Conservation (phyloP, 139 green algal genomes). For the Micractinium sp. region DNA sequence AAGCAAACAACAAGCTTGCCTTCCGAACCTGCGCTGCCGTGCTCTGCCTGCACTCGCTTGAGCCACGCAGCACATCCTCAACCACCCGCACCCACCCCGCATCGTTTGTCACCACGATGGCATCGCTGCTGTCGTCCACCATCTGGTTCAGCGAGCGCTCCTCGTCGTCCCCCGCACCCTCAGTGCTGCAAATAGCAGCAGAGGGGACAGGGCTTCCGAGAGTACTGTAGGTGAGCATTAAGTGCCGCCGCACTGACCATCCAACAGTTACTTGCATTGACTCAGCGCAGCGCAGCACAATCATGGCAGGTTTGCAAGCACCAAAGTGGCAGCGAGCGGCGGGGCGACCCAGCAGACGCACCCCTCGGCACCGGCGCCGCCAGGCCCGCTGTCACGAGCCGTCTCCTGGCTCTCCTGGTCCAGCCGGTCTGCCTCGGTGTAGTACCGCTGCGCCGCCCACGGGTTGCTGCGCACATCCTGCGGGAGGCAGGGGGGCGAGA, state of each 20-base stretch:
- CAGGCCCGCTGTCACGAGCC: not conserved
- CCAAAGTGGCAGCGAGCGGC: no score
- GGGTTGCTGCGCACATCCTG: slow-evolving; percentile 51
- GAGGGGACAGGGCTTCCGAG: not conserved
- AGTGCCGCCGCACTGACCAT: no score
- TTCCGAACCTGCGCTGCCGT: not conserved
- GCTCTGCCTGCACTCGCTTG: no score
- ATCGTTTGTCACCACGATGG: slow-evolving; percentile 16
- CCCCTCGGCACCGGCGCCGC: not conserved
- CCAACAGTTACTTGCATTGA: no score
- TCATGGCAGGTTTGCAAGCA: no score
- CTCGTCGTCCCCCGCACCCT: not conserved
- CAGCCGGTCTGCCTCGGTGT: slow-evolving; percentile 1
- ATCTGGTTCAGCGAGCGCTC: slow-evolving; percentile 35
- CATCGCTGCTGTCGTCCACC: slow-evolving; percentile 49
- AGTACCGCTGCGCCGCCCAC: slow-evolving; percentile 44
- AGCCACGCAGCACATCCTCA: not conserved
- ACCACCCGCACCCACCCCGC: not conserved
- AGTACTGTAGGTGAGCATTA: no score
- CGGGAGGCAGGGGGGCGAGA: not conserved
- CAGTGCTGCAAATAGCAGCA: not conserved
- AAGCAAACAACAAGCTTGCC: not conserved
- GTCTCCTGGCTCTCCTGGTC: not conserved
- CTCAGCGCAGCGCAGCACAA: no score
- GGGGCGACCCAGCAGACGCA: not conserved